Evolutionary conservation across 192 early-diverging fungal species (phyloP), one percentile per base, ranked within the genome.

Genomic region (Gamsiella multidivaricata): DNA sequence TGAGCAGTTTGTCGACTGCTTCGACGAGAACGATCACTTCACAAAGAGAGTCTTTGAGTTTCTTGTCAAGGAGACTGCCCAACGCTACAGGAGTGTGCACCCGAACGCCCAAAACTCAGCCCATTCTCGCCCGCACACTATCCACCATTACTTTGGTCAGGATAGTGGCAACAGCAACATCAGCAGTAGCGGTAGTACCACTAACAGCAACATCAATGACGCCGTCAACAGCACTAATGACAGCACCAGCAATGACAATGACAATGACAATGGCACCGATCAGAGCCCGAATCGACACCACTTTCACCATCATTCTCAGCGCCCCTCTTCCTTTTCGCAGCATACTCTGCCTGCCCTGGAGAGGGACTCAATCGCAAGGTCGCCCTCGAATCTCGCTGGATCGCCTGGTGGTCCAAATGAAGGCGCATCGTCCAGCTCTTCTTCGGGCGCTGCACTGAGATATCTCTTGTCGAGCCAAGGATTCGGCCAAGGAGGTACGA

Each of bases 1-100:
- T 69, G 61, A 68, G 34, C 74, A 69, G 36, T 69, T 78, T 61
- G 74, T 78, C 23, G 74, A 78, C 39, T 69, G 65, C 18, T 69
- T 78, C 37, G 74, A 78, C 20, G 74, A 61, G 26, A 68, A 68
- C 26, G 70, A 73, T 28, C 70, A 54, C 28, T 78, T 78, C 61
- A 61, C 57, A n/a, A 54, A 49, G 33, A 51, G 65, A 6, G 63
- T 78, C 26, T 78, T 78, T 31, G 65, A 78, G 50, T 78, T 69
- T 37, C 60, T 78, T 10, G 61, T 78, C 54, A 68, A 69, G 47
- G 74, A 78, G 47, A 78, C 66, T 3, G 74, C 74, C 12, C 60
- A 54, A 18, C 59, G 74, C 12, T 68, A 69, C 53, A 54, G 74
- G 37, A 54, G 43, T n/a, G 29, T 59, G 0, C 61, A 78, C 26